Conservation (phyloP, 208 protist species). For the Acanthamoeba divionensis region DNA sequence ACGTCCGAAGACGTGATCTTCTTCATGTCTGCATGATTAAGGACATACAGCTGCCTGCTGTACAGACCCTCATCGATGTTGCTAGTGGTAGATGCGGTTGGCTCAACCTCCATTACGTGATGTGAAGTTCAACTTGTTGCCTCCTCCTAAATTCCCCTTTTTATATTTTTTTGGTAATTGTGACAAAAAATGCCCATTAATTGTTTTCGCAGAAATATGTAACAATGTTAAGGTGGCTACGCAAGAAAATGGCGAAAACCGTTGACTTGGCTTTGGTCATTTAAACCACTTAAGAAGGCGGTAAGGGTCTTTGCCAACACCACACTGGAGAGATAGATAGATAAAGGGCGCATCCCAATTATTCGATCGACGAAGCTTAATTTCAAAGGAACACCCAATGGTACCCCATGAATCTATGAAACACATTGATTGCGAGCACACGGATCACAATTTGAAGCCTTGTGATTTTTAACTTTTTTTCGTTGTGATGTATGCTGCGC, state of each 20-base stretch:
- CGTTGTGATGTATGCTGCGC: neutral
- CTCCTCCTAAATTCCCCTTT: too few relatives aligned
- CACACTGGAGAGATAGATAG: too few relatives aligned
- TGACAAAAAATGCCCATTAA: neutral
- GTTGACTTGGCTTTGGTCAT: too few relatives aligned
- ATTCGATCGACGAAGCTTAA: too few relatives aligned
- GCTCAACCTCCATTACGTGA: too few relatives aligned
- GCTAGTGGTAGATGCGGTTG: neutral
- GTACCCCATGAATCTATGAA: neutral
- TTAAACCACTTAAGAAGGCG: too few relatives aligned
- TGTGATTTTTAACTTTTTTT: neutral
- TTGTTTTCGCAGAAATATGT: neutral
- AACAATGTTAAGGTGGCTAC: neutral
- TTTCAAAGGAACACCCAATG: too few relatives aligned
- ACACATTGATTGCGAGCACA: neutral
- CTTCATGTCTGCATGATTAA: neutral
- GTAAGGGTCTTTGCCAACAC: too few relatives aligned
- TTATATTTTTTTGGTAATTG: too few relatives aligned
- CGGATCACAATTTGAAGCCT: neutral
- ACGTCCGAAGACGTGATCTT: slow-evolving; percentile 54
- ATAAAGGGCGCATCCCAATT: too few relatives aligned
- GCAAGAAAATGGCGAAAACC: neutral
- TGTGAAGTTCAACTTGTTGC: too few relatives aligned
- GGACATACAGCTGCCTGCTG: slow-evolving; percentile 80
- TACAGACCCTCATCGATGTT: slow-evolving; percentile 81